Evolutionary conservation across 2,329 filamentous ascomycete species (phyloP).

Genomic region (Sarocladium oryzae): DNA sequence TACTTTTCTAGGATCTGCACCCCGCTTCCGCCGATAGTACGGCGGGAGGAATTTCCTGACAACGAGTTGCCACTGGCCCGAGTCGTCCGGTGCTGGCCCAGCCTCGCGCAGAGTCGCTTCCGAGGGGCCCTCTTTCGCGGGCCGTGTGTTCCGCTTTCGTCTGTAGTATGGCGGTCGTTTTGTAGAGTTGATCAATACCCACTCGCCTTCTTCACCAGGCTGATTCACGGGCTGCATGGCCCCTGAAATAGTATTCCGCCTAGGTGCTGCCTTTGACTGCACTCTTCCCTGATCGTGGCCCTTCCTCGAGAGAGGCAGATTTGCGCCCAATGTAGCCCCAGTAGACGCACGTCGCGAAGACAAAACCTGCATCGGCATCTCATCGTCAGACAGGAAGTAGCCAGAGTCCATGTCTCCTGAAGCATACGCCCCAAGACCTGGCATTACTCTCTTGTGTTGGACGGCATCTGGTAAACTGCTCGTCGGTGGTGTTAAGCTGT

Average conservation of each 20-base stretch:
- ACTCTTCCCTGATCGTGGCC: too few relatives aligned
- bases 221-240: not conserved
- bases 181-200: not conserved
- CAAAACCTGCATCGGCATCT: conserved; percentile 1
- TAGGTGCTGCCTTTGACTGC: not conserved
- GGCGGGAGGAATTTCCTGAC: too few relatives aligned
- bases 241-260: not conserved
- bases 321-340: not conserved
- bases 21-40: too few relatives aligned
- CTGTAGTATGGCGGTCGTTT: not conserved
- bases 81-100: too few relatives aligned
- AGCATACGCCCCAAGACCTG: too few relatives aligned
- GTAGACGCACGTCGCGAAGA: not conserved
- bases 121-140: too few relatives aligned
- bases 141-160: too few relatives aligned
- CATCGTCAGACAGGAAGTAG: not conserved
- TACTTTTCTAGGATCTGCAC: too few relatives aligned
- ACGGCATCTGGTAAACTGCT: not conserved
- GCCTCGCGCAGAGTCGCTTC: too few relatives aligned
- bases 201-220: not conserved
- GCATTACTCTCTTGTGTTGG: not conserved
- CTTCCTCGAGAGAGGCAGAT: not conserved
- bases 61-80: too few relatives aligned
- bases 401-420: not conserved
- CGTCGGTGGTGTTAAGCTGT: not conserved